Percentiles rank a stretch among this genome's conserved stretches.
phyloP scores from a whole-genome alignment of 495 filamentous ascomycete genomes.

The Aspergillus bridgeri region DNA sequence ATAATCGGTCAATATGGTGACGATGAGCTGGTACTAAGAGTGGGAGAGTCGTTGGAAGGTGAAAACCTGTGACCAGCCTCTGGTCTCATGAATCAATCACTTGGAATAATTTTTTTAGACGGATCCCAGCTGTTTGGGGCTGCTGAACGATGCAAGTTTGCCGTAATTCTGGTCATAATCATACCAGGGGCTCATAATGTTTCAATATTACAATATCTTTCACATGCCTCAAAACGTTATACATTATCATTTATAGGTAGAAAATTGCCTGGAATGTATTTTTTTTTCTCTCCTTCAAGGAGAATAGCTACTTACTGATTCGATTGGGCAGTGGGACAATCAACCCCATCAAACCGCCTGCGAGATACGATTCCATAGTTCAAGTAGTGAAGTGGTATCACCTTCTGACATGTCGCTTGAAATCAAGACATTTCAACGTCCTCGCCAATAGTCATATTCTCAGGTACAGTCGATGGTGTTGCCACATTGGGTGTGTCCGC shows the following conservation, averaged over 20 bases:
- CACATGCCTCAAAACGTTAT: too few relatives aligned
- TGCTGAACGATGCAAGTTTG: too few relatives aligned
- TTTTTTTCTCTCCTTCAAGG: too few relatives aligned
- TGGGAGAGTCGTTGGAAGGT: conserved; percentile 37
- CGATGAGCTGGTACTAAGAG: conserved; percentile 56
- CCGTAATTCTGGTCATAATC: too few relatives aligned
- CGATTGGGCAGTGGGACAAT: too few relatives aligned
- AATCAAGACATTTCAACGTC: conserved; percentile 43
- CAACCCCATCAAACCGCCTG: background rate
- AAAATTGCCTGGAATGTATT: too few relatives aligned
- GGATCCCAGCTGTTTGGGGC: too few relatives aligned
- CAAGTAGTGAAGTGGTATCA: background rate
- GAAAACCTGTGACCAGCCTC: conserved; percentile 6
- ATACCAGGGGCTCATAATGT: too few relatives aligned
- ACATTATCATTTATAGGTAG: too few relatives aligned
- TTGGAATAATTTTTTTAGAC: too few relatives aligned
- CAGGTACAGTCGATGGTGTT: conserved; percentile 6
- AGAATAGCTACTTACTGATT: too few relatives aligned
- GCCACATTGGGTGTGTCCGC: conserved; percentile 30
- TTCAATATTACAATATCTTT: too few relatives aligned
- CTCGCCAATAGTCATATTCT: conserved; percentile 19
- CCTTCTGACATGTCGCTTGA: background rate
- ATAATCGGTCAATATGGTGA: conserved; percentile 89
- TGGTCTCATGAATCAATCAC: background rate
- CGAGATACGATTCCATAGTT: background rate